Conservation (phyloP, 805 yeast genomes). For the Candida saitoana region DNA sequence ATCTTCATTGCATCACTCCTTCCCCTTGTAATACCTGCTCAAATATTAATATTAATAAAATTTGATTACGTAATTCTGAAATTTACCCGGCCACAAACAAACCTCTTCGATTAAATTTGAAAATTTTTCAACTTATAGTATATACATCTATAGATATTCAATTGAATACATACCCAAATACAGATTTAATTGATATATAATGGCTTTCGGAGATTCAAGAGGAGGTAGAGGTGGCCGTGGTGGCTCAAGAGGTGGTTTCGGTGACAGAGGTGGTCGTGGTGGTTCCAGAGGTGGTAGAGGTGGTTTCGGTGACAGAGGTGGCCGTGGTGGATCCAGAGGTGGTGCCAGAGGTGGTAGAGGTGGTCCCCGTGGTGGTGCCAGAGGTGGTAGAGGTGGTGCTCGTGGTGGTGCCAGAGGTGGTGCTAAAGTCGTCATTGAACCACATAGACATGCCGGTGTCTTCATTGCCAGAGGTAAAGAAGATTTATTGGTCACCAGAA, state of each 20-base stretch:
- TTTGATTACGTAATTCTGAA: no score
- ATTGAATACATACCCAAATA: not conserved
- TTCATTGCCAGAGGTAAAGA: constrained; percentile 99
- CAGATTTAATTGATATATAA: constrained; percentile 23
- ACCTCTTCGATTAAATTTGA: not conserved
- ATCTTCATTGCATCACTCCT: no score
- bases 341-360: constrained; percentile 33
- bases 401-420: constrained; percentile 84
- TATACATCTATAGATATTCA: not conserved
- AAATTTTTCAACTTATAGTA: not conserved
- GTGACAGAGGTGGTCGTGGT: constrained; percentile 38
- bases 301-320: constrained; percentile 54
- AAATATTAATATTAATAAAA: no score
- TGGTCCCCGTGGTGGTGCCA: constrained; percentile 37
- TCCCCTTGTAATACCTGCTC: no score
- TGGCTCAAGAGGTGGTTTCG: constrained; percentile 44
- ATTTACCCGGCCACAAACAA: no score
- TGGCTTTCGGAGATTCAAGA: constrained; percentile 67
- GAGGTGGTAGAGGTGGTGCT: constrained; percentile 53
- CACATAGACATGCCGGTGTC: constrained; percentile 98
- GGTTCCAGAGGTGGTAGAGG: constrained; percentile 51
- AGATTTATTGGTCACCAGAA: constrained; percentile 95
- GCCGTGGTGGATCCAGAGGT: constrained; percentile 44
- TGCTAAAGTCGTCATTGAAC: constrained; percentile 96
- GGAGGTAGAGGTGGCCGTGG: constrained; percentile 55